A percentile compares a stretch with the other conserved stretches of the same genome.
These are phyloP conservation scores for Neophaeococcomyces aloes DNA, from an alignment of 2,329 filamentous ascomycete genomes.

Conservation along the genomic window DNA sequence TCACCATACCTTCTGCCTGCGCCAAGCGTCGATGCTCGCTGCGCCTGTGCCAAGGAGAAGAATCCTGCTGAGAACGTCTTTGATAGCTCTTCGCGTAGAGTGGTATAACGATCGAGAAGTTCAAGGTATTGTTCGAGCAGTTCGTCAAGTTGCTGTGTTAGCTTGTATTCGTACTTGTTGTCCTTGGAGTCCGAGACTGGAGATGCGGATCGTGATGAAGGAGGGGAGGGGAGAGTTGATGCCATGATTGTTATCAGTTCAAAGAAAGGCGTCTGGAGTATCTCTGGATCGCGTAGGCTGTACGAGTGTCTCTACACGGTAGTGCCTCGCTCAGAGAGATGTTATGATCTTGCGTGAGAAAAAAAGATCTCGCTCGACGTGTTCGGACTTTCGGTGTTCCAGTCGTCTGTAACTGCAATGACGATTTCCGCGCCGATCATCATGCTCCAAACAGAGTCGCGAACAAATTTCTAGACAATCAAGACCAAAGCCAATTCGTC, in stretches of 20 bases:
- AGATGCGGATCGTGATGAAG: constrained; percentile 11
- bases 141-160: constrained; percentile 14
- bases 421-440: too few species aligned
- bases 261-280: constrained; percentile 17
- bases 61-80: constrained; percentile 29
- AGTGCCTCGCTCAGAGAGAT: not conserved
- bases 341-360: not conserved
- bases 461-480: too few species aligned
- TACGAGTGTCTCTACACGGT: not conserved
- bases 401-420: too few species aligned
- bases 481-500: too few species aligned
- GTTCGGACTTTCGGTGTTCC: too few species aligned
- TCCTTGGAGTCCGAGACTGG: constrained; percentile 2
- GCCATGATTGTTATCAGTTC: not conserved
- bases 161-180: not conserved
- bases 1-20: constrained; percentile 36
- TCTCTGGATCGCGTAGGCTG: constrained; percentile 26
- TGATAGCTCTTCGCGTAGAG: constrained; percentile 18
- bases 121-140: constrained; percentile 21
- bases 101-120: constrained; percentile 22
- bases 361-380: too few species aligned
- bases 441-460: too few species aligned
- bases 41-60: constrained; percentile 39
- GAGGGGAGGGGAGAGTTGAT: constrained; percentile 10
- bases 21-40: constrained; percentile 31